phyloP scores from a whole-genome alignment of 2,329 filamentous ascomycete species.

The Hypomyces perniciosus region DNA sequence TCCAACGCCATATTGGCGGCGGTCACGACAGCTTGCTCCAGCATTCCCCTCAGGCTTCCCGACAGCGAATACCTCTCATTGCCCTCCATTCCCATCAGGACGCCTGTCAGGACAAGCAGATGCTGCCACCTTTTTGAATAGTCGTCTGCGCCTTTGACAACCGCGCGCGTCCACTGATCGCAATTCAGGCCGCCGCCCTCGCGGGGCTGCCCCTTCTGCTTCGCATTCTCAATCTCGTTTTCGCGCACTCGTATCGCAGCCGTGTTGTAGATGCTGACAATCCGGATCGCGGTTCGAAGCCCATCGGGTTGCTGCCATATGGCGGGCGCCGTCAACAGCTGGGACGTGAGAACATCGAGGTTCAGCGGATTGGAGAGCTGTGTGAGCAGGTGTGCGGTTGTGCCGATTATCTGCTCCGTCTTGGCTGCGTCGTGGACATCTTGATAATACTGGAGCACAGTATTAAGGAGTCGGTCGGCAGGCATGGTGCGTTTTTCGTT shows the following conservation, averaged over 20 bases:
- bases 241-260: conserved; percentile 52
- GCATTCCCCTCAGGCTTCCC: conserved; percentile 54
- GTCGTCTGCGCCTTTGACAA: conserved; percentile 52
- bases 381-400: conserved; percentile 61
- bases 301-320: conserved; percentile 60
- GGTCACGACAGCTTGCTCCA: conserved; percentile 67
- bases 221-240: conserved; percentile 37
- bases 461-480: conserved; percentile 60
- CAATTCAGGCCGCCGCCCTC: conserved; percentile 40
- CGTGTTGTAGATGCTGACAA: conserved; percentile 67
- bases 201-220: conserved; percentile 18
- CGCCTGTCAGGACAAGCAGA: conserved; percentile 69
- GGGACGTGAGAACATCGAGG: conserved; percentile 64
- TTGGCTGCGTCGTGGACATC: conserved; percentile 44
- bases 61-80: conserved; percentile 60
- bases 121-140: conserved; percentile 72
- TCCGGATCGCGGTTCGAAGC: conserved; percentile 56
- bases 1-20: conserved; percentile 72
- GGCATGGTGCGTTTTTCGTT: conserved; percentile 43
- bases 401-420: conserved; percentile 55
- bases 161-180: conserved; percentile 51
- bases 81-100: conserved; percentile 70
- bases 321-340: conserved; percentile 64
- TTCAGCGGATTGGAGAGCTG: conserved; percentile 70
- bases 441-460: conserved; percentile 56